Base-by-base conservation (phyloP, 164 flowering plant genomes). In the Aristolochia californica region DNA sequence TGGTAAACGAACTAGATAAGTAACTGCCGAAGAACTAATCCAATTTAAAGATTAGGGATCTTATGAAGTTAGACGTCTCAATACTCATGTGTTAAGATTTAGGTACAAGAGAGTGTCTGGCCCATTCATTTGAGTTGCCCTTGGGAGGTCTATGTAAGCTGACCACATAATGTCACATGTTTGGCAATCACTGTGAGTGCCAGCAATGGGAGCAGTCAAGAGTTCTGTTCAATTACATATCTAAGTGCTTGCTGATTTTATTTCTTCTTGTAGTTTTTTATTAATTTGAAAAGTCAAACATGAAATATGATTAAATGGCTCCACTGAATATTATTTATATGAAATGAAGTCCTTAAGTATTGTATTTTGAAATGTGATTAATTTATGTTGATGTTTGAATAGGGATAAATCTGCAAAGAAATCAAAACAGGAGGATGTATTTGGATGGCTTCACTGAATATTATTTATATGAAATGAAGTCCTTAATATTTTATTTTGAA, bases 331-430 rank as follows among this genome's bases (percentile, higher is more conserved):
- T n/a, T 44, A 14, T 44, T 9, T 44, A 44, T 8, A 44, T 44
- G 17, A 14, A 44, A 14, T 44, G n/a, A n/a, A n/a, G n/a, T n/a
- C n/a, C n/a, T n/a, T n/a, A n/a, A n/a, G 13, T n/a, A n/a, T n/a
- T 1, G 12, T 21, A 15, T 20, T 0, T 10, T 7, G 7, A 21
- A 24, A 23, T 52, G 14, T 52, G 28, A 13, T 52, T 23, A 13
- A 25, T 52, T n/a, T 15, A 24, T 12, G 8, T 0, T 55, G 5
- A 15, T 30, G 16, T 38, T 51, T 60, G 62, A 54, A 38, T 48
- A 77, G 87, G 58, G 80, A 76, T 62, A 73, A 66, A 9, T 64
- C 76, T 22, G 59, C 70, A 22, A 78, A 83, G 80, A 79, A 73
- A 72, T 56, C 69, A 1, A 72, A 80, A 63, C 59, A 50, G 17